phyloP scores from a whole-genome alignment of 2,329 filamentous ascomycete species.

The Neopestalotiopsis rosae region DNA sequence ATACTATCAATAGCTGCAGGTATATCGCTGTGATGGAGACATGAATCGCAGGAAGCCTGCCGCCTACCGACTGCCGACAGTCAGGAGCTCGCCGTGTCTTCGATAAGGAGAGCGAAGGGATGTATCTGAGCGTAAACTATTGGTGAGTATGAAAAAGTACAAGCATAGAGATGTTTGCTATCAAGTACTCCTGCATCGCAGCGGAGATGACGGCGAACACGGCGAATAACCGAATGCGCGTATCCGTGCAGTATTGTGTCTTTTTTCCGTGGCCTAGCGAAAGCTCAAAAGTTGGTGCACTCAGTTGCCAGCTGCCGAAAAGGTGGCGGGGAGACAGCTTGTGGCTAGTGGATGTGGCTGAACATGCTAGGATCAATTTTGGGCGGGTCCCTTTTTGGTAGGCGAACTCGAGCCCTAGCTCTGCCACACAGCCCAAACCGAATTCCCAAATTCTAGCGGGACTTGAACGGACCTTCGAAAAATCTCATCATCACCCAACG shows the following conservation, averaged over 20 bases:
- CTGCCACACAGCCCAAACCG: constrained; percentile 16
- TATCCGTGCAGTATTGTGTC: neutral
- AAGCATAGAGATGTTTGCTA: no score
- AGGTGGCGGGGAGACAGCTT: neutral
- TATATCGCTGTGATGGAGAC: neutral
- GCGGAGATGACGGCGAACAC: neutral
- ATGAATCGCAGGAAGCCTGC: neutral
- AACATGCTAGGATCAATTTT: neutral
- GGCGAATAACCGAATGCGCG: no score
- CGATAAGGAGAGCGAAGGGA: no score
- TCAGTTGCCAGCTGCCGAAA: neutral
- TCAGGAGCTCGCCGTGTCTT: neutral
- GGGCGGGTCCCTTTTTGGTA: neutral
- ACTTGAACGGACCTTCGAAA: constrained; percentile 13
- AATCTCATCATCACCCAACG: constrained; percentile 19
- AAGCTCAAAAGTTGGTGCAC: neutral
- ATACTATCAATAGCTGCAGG: neutral
- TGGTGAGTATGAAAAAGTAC: no score
- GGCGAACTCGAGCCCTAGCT: constrained; percentile 12
- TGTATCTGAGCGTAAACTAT: no score
- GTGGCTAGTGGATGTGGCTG: neutral
- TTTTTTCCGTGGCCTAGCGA: neutral
- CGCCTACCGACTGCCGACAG: neutral
- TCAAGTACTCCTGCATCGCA: no score
- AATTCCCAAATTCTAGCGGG: constrained; percentile 17